Evolutionary conservation across 2,329 filamentous ascomycete genomes (phyloP).

Genomic region (Hypomyces rosellus): DNA sequence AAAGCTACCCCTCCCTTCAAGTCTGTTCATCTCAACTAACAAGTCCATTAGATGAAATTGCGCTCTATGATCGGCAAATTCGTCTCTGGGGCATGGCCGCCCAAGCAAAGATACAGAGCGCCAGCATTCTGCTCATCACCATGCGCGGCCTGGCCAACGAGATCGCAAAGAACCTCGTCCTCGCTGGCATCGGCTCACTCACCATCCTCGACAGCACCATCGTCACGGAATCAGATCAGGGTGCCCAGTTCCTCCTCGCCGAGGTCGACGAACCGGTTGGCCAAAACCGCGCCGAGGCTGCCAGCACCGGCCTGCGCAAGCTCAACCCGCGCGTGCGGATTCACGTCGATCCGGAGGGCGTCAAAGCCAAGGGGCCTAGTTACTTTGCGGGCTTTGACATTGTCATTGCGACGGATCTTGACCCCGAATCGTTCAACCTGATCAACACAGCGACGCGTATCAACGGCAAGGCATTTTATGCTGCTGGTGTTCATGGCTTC

Average conservation of each 20-base stretch:
- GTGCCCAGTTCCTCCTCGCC: conserved; percentile 74
- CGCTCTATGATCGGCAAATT: conserved; percentile 94
- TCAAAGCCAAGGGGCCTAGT: conserved; percentile 60
- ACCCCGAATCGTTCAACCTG: conserved; percentile 64
- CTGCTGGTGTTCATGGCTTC: conserved; percentile 77
- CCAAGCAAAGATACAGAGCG: conserved; percentile 84
- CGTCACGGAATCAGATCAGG: conserved; percentile 74
- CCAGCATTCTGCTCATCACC: conserved; percentile 83
- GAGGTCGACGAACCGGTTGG: conserved; percentile 59
- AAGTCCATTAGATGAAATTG: conserved; percentile 72
- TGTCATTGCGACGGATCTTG: conserved; percentile 83
- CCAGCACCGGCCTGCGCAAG: conserved; percentile 68
- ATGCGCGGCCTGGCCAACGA: conserved; percentile 87
- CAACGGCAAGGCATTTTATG: conserved; percentile 77
- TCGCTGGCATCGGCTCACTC: conserved; percentile 85
- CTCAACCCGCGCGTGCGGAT: conserved; percentile 86
- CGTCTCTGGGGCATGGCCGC: conserved; percentile 95
- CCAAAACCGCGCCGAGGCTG: conserved; percentile 77
- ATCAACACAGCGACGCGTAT: conserved; percentile 85
- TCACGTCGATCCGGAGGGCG: conserved; percentile 59
- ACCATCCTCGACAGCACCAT: conserved; percentile 76
- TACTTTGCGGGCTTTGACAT: conserved; percentile 79
- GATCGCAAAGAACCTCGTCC: conserved; percentile 93
- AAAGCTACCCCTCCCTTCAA: neutral
- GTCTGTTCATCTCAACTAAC: neutral